phyloP scores from a whole-genome alignment of 345 rosid genomes.

The Clausena lansium region DNA sequence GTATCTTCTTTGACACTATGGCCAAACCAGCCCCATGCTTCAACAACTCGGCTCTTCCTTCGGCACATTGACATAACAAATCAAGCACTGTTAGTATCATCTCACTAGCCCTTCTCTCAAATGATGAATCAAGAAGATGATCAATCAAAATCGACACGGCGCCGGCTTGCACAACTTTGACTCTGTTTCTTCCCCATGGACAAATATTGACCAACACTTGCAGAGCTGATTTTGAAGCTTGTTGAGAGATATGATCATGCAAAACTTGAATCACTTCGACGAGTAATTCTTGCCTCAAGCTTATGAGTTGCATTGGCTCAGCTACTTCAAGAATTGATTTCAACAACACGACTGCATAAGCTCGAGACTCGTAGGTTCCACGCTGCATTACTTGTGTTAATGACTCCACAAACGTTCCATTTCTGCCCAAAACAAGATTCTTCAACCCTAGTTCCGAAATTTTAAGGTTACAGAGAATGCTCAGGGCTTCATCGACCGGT shows the following conservation, averaged over 20 bases:
- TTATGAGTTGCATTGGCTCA: slow-evolving; percentile 51
- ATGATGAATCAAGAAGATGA: slow-evolving; percentile 58
- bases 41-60: slow-evolving; percentile 73
- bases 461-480: slow-evolving; percentile 56
- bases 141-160: slow-evolving; percentile 50
- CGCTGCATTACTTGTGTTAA: slow-evolving; percentile 48
- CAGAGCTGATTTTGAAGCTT: slow-evolving; percentile 62
- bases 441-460: slow-evolving; percentile 60
- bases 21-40: slow-evolving; percentile 69
- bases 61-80: slow-evolving; percentile 61
- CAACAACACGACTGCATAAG: slow-evolving; percentile 43
- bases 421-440: slow-evolving; percentile 39
- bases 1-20: slow-evolving; percentile 69
- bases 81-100: slow-evolving; percentile 53
- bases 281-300: slow-evolving; percentile 36
- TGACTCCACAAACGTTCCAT: slow-evolving; percentile 46
- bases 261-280: slow-evolving; percentile 48
- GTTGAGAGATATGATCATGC: slow-evolving; percentile 50
- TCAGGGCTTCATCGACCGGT: slow-evolving; percentile 56
- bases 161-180: slow-evolving; percentile 62
- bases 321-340: slow-evolving; percentile 50
- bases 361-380: slow-evolving; percentile 48
- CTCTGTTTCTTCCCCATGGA: slow-evolving; percentile 73
- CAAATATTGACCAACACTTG: slow-evolving; percentile 41
- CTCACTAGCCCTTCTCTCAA: slow-evolving; percentile 45